These are phyloP conservation scores for Crucihimalaya himalaica DNA, from an alignment of 345 rosid genomes.

Conservation along the genomic window DNA sequence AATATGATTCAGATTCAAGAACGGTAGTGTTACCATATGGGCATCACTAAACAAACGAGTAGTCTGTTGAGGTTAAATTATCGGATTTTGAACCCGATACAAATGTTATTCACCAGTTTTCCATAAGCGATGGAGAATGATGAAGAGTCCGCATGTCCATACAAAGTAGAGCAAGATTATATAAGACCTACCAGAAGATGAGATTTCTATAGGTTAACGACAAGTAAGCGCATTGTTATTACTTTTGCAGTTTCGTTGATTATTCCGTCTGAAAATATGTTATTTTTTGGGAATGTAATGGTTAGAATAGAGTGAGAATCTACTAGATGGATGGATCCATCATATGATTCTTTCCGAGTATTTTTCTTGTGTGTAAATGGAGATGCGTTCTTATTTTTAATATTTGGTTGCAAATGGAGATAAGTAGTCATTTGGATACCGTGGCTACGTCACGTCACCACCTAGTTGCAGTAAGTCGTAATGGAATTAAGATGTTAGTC, in stretches of 20 bases:
- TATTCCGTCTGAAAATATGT: conserved; percentile 11
- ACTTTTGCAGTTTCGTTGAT: background rate
- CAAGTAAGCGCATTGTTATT: conserved; percentile 36
- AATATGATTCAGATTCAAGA: conserved; percentile 26
- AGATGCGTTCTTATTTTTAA: background rate
- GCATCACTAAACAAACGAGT: background rate
- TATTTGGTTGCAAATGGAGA: conserved; percentile 17
- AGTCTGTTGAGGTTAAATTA: conserved; percentile 6
- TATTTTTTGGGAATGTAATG: conserved; percentile 6
- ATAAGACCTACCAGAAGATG: conserved; percentile 13
- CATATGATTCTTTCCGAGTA: conserved; percentile 26
- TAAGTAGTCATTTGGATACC: too few relatives aligned
- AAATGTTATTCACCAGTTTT: background rate
- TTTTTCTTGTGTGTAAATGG: conserved; percentile 27
- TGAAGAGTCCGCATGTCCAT: background rate
- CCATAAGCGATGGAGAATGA: background rate
- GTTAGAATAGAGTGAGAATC: conserved; percentile 23
- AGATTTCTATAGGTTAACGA: conserved; percentile 8
- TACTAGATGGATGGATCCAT: conserved; percentile 27
- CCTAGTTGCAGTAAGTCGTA: too few relatives aligned
- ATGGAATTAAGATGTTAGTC: too few relatives aligned
- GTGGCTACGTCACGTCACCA: background rate
- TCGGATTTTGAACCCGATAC: conserved; percentile 18
- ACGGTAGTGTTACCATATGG: background rate
- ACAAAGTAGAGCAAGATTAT: background rate